Conservation (phyloP, 2,329 filamentous ascomycete genomes). For the Fusarium sp. region DNA sequence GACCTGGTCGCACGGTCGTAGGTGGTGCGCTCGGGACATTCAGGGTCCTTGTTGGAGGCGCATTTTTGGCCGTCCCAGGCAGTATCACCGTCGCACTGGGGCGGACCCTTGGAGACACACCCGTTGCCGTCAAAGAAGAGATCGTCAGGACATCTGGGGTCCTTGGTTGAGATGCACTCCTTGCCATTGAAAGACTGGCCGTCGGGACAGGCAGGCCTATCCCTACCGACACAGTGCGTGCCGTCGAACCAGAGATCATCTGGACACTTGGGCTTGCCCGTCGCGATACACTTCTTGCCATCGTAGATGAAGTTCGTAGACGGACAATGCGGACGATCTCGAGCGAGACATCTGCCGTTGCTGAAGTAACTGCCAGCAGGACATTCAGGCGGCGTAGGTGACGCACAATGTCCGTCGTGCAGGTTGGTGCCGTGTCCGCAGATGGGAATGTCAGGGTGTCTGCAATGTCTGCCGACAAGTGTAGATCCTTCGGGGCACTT, state of each 20-base stretch:
- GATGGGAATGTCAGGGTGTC: background rate
- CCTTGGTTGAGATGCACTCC: background rate
- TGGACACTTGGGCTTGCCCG: background rate
- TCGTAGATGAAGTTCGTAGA: constrained; percentile 1
- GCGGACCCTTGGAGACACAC: background rate
- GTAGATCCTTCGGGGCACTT: background rate
- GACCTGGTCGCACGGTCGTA: constrained; percentile 1
- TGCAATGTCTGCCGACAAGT: constrained; percentile 2
- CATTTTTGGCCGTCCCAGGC: constrained; percentile 1
- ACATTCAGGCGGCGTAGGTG: background rate
- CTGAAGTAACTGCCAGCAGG: background rate
- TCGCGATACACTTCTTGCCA: background rate
- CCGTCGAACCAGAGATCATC: background rate
- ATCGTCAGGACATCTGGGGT: constrained; percentile 1
- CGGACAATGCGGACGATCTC: background rate
- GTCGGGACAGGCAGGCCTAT: background rate
- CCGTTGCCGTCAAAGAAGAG: background rate
- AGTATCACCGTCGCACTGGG: background rate
- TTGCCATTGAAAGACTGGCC: background rate
- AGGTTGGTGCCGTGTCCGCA: background rate
- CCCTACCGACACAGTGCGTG: background rate
- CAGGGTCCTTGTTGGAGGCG: constrained; percentile 1
- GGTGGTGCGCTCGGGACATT: background rate
- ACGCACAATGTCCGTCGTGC: background rate
- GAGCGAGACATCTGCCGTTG: background rate